Conservation (phyloP, 306 rosid species). For the Aeschynomene evenia region DNA sequence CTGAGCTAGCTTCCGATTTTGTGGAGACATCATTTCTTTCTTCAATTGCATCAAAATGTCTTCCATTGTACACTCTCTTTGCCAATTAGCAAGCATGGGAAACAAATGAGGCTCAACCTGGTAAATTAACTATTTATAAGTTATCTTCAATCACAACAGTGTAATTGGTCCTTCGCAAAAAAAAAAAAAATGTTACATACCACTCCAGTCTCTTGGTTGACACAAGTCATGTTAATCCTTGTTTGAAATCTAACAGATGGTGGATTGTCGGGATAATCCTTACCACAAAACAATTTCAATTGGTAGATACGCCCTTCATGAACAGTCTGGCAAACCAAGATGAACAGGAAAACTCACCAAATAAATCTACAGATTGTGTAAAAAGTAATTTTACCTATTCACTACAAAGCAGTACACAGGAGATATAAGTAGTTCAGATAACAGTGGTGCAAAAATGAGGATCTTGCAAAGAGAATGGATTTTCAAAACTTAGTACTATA, state of each 20-base stretch:
- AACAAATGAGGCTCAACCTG: slow-evolving; percentile 91
- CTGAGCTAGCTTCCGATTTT: slow-evolving; percentile 88
- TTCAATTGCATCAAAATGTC: slow-evolving; percentile 82
- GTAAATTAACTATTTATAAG: slow-evolving; percentile 36
- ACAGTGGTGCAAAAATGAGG: background rate
- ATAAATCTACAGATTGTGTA: slow-evolving; percentile 7
- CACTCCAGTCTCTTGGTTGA: slow-evolving; percentile 85
- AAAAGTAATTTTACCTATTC: background rate
- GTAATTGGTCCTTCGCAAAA: slow-evolving; percentile 3
- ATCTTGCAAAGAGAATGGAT: slow-evolving; percentile 1
- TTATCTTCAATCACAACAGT: slow-evolving; percentile 27
- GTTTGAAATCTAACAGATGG: slow-evolving; percentile 95
- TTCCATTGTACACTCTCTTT: slow-evolving; percentile 89
- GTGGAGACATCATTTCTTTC: slow-evolving; percentile 95
- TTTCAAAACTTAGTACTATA: background rate
- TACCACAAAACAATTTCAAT: slow-evolving; percentile 85
- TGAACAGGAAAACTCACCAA: slow-evolving; percentile 12
- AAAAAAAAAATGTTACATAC: slow-evolving; percentile 47
- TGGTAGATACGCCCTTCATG: slow-evolving; percentile 96
- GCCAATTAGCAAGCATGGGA: slow-evolving; percentile 97
- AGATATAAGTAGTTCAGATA: background rate
- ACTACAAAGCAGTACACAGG: background rate
- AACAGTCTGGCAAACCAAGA: slow-evolving; percentile 64
- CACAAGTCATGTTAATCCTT: slow-evolving; percentile 89
- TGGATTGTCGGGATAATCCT: slow-evolving; percentile 90